These are phyloP conservation scores for Podaxis mareebaensis DNA, from an alignment of 768 basidiomycete genomes.

Conservation along the genomic window DNA sequence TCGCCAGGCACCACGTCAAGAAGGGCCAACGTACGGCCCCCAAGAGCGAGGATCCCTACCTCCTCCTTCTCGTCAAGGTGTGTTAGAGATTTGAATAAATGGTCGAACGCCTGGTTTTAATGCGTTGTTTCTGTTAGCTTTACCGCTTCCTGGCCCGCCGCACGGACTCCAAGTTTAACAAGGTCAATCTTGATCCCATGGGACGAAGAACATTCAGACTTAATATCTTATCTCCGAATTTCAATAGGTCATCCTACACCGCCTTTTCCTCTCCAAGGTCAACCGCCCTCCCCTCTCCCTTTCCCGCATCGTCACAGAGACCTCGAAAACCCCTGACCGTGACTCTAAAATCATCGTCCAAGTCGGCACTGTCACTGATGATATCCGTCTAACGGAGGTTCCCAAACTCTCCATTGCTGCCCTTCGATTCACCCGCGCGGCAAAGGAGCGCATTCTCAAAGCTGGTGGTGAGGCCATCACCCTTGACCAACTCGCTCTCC, in stretches of 20 bases:
- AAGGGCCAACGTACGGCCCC: constrained; percentile 93
- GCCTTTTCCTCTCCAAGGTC: constrained; percentile 94
- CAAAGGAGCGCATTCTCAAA: constrained; percentile 92
- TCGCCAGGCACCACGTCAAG: constrained; percentile 97
- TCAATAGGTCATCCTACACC: constrained; percentile 84
- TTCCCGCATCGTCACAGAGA: constrained; percentile 88
- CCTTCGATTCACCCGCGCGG: constrained; percentile 89
- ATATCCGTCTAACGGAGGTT: constrained; percentile 79
- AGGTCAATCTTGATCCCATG: constrained; percentile 44
- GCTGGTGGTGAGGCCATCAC: constrained; percentile 95
- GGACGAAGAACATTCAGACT: not conserved
- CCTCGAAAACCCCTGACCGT: constrained; percentile 60
- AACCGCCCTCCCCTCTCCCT: constrained; percentile 97
- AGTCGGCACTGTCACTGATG: constrained; percentile 94
- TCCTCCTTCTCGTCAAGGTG: constrained; percentile 97
- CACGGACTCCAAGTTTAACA: constrained; percentile 95
- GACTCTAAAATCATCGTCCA: constrained; percentile 84
- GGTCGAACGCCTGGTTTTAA: constrained; percentile 3
- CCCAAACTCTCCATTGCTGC: constrained; percentile 95
- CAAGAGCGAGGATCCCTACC: constrained; percentile 99
- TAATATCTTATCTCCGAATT: constrained; percentile 13
- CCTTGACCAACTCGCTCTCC: constrained; percentile 93
- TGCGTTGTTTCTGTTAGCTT: constrained; percentile 52
- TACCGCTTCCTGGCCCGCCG: constrained; percentile 99
- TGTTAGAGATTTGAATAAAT: constrained; percentile 19